Base-by-base conservation (phyloP, 768 basidiomycete species). In the Trametes elegans region DNA sequence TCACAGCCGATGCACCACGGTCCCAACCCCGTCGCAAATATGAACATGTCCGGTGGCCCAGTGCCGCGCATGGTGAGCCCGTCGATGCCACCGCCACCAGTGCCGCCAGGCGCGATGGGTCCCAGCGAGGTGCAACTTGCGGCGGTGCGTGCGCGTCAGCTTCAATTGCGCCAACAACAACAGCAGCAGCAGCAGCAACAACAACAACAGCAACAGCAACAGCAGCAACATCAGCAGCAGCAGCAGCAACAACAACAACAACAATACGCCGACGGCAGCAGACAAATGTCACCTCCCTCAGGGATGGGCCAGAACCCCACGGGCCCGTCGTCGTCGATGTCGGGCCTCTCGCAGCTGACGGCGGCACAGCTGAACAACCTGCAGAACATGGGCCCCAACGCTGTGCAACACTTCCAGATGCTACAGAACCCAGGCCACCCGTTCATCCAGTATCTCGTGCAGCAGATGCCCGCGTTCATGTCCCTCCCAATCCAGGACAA, bases 401-500 rank as follows among this genome's bases (percentile, higher is more conserved):
- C 72, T 31, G 77, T 81, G 50, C 77, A 79, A 52, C 64, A 76
- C 47, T 73, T 73, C 49, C 68, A 75, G 39, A 66, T 83, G n/a
- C 62, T 88, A 64, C 81, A 81, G 14, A 71, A 67, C 54, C 84
- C 81, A 5, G 66, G 56, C 10, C 82, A 89, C 65, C 81, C 83
- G 21, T 72, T 87, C 51, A 68, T 84, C 68, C 76, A 79, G 53
- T 80, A 83, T 60, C 74, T 88, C 71, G 59, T 72, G 9, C 70
- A 74, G 32, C 70, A 70, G 21, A 65, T 83, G 1, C 86, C 84
- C 6, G 75, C 75, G 10, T 88, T 88, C 60, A 70, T 73, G 58
- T 63, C 62, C 18, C 67, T 87, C 53, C 76, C 84, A 9, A 36
- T 75, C 2, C 78, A 73, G 54, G 70, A 76, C 62, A 85, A 89